Evolutionary conservation across 495 filamentous ascomycete genomes (phyloP).

Genomic region (Evernia prunastri): DNA sequence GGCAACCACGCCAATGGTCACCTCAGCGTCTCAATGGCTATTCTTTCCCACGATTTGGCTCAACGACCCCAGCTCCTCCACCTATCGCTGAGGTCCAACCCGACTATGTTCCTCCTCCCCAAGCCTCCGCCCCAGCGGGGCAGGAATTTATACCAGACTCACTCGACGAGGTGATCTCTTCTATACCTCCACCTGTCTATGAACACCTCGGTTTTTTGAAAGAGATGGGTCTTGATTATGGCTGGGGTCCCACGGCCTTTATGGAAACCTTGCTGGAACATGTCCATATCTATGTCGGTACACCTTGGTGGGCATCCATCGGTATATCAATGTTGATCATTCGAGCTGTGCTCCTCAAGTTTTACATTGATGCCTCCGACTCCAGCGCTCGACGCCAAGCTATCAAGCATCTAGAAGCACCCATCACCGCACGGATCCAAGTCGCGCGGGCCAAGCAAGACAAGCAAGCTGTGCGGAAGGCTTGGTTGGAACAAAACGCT

Average conservation of each 20-base stretch:
- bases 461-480: constrained; percentile 34
- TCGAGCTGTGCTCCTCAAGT: constrained; percentile 58
- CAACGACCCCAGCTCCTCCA: constrained; percentile 1
- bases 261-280: constrained; percentile 75
- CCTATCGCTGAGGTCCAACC: constrained; percentile 15
- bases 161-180: constrained; percentile 35
- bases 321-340: constrained; percentile 54
- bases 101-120: not conserved
- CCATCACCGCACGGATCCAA: constrained; percentile 49
- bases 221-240: constrained; percentile 75
- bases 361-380: constrained; percentile 54
- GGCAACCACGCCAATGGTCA: not conserved
- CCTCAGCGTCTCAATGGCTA: not conserved
- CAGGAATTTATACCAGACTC: constrained; percentile 15
- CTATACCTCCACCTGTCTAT: constrained; percentile 35
- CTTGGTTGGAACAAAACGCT: constrained; percentile 39
- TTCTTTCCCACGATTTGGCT: not conserved
- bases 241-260: constrained; percentile 63
- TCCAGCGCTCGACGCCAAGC: constrained; percentile 46
- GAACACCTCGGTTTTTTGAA: constrained; percentile 79
- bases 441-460: constrained; percentile 37
- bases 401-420: constrained; percentile 42
- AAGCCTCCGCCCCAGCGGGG: not conserved
- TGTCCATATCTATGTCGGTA: constrained; percentile 62
- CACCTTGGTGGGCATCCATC: constrained; percentile 81